Evolutionary conservation across 2,329 filamentous ascomycete genomes (phyloP).

Genomic region (Proliferodiscus dingleyae): DNA sequence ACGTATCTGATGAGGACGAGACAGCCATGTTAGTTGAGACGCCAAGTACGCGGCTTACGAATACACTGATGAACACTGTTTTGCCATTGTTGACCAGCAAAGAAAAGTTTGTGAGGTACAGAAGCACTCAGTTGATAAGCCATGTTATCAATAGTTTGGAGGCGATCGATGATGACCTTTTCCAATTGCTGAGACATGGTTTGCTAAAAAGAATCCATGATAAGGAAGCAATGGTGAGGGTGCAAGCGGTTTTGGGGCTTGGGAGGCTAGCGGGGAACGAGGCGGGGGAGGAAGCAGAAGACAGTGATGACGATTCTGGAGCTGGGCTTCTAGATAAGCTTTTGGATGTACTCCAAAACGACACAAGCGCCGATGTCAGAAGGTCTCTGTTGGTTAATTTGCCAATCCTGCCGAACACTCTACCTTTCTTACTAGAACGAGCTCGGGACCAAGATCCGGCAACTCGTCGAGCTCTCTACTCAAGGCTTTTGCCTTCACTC

Average conservation of each 20-base stretch:
- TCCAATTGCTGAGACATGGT: conserved; percentile 72
- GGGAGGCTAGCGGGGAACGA: conserved; percentile 77
- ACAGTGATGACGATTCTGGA: conserved; percentile 63
- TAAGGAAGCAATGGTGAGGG: conserved; percentile 87
- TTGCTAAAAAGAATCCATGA: conserved; percentile 84
- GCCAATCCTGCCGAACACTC: conserved; percentile 75
- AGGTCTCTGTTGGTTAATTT: conserved; percentile 84
- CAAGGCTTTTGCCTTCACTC: conserved; percentile 76
- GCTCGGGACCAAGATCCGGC: conserved; percentile 83
- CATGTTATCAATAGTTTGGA: conserved; percentile 91
- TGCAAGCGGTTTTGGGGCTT: conserved; percentile 89
- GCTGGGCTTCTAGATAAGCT: conserved; percentile 76
- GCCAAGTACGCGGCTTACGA: conserved; percentile 74
- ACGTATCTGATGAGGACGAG: conserved; percentile 59
- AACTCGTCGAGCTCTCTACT: conserved; percentile 81
- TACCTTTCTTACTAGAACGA: conserved; percentile 84
- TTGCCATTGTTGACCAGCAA: conserved; percentile 77
- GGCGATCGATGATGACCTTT: conserved; percentile 86
- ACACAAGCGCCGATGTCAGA: conserved; percentile 89
- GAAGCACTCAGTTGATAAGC: conserved; percentile 82
- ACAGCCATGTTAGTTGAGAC: conserved; percentile 73
- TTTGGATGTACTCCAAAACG: conserved; percentile 84
- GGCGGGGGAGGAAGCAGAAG: conserved; percentile 64
- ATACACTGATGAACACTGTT: conserved; percentile 66
- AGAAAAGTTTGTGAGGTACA: conserved; percentile 88